Conservation (phyloP, 2,329 filamentous ascomycete species). For the Stachybotrys chlorohalonatus region DNA sequence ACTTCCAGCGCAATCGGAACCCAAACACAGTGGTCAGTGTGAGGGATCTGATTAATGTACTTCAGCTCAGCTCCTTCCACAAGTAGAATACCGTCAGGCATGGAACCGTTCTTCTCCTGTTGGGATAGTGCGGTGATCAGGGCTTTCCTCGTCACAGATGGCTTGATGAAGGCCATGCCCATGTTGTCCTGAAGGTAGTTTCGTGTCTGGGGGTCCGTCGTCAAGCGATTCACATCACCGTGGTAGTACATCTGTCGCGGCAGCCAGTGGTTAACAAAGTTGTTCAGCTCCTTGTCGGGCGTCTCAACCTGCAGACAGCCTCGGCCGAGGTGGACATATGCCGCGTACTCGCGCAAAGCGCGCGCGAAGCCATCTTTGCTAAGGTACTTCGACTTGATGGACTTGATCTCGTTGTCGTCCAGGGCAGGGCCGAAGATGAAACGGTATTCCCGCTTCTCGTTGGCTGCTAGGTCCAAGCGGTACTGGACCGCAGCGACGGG, state of each 20-base stretch:
- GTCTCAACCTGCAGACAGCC: slow-evolving; percentile 45
- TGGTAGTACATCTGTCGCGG: slow-evolving; percentile 50
- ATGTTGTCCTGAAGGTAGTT: slow-evolving; percentile 54
- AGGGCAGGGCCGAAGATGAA: slow-evolving; percentile 47
- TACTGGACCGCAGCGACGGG: slow-evolving; percentile 46
- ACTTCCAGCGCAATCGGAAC: slow-evolving; percentile 44
- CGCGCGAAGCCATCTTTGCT: slow-evolving; percentile 36
- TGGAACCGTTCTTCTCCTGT: slow-evolving; percentile 44
- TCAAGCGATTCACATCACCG: slow-evolving; percentile 48
- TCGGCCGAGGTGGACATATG: slow-evolving; percentile 38
- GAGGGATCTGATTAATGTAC: slow-evolving; percentile 53
- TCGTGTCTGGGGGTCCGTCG: slow-evolving; percentile 49
- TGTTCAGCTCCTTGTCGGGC: slow-evolving; percentile 44
- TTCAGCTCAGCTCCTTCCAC: slow-evolving; percentile 46
- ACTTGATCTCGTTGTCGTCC: slow-evolving; percentile 38
- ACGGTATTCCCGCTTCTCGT: slow-evolving; percentile 36
- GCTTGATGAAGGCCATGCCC: slow-evolving; percentile 50
- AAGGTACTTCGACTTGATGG: slow-evolving; percentile 37
- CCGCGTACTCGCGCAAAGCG: slow-evolving; percentile 36
- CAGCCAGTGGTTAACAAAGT: slow-evolving; percentile 51
- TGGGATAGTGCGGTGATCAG: slow-evolving; percentile 41
- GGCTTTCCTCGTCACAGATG: slow-evolving; percentile 36
- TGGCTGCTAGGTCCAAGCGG: slow-evolving; percentile 26
- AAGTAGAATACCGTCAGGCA: slow-evolving; percentile 49
- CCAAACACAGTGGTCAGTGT: slow-evolving; percentile 52